Evolutionary conservation across 78 protist species (phyloP), one percentile per base, ranked within the genome.

Genomic region (Dictyostelium purpureum): DNA sequence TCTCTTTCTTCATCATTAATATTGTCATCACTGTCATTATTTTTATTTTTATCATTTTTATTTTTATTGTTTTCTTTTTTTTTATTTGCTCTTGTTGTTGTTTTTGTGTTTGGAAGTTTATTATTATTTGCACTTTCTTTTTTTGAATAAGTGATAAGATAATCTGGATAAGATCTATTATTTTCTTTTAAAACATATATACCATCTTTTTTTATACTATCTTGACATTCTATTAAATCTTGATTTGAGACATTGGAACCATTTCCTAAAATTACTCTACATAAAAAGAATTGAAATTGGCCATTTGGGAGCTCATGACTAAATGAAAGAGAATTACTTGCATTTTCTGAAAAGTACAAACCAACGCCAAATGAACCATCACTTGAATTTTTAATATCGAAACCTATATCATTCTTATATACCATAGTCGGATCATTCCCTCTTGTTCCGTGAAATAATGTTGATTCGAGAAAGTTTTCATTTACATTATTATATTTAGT

Each of bases 361-460:
- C 81, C 81, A 1, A 6, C 19, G 1, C 81, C 81, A 51, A 19
- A 75, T 6, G 18, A 5, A 14, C 81, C 81, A 7, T 19, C 3
- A 1, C 1, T 9, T 5, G 81, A 75, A 26, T 52, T 24, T 51
- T 52, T 24, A 4, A 75, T 52, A 75, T 75, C 81, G 28, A 75
- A 75, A 0, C 81, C 81, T 51, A 75, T 14, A 5, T 75, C 49
- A 45, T 37, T 28, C 2, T 24, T 18, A 21, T 33, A 75, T 24
- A 75, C 52, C 28, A 51, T 18, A 3, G 6, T 24, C 33, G 81
- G 81, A 11, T 52, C 66, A 21, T 35, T 35, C 1, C 2, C 0
- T 75, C 66, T 75, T 18, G 69, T 35, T 7, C 81, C 81, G 33
- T 75, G 81, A 52, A 52, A 75, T 52, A 75, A n/a, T 2, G 61